Conservation (phyloP, 305 asterid species). For the Solanum hybrid region DNA sequence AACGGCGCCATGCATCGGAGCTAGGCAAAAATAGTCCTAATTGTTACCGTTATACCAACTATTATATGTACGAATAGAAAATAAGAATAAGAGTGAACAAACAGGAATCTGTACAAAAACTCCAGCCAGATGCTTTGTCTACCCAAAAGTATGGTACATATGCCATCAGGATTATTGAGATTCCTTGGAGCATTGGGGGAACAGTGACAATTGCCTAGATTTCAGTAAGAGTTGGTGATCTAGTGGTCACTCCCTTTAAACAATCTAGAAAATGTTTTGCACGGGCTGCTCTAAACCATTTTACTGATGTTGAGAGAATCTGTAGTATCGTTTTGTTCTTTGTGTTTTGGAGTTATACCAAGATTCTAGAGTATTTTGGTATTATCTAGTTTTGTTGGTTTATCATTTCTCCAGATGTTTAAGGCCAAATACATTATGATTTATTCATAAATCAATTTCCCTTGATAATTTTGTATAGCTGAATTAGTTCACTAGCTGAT, state of each 20-base stretch:
- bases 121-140: slow-evolving; percentile 21
- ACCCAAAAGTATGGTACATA: slow-evolving; percentile 10
- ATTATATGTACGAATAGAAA: too few relatives aligned
- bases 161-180: not conserved
- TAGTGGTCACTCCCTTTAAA: too few relatives aligned
- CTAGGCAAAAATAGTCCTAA: too few relatives aligned
- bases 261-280: too few relatives aligned
- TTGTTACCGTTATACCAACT: too few relatives aligned
- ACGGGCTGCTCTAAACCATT: not conserved
- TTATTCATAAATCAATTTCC: not conserved
- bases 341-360: not conserved
- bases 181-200: not conserved
- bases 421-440: not conserved
- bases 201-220: too few relatives aligned
- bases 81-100: too few relatives aligned
- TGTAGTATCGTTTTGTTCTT: not conserved
- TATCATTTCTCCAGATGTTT: not conserved
- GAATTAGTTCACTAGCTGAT: too few relatives aligned
- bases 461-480: not conserved
- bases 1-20: too few relatives aligned
- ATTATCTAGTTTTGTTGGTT: not conserved
- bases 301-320: not conserved
- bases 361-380: not conserved
- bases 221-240: too few relatives aligned
- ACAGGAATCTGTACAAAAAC: too few relatives aligned